Evolutionary conservation across 306 rosid genomes (phyloP).

Genomic region (Prunus persica): Prunus_persica_NCBIv2 NC_034011.1:3434501-3435000

Average conservation of each 20-base stretch:
- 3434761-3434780: background rate
- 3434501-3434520: too few relatives aligned
- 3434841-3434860: background rate
- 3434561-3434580: too few relatives aligned
- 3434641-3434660: too few relatives aligned
- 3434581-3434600: too few relatives aligned
- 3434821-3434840: constrained; percentile 6
- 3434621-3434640: too few relatives aligned
- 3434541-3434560: too few relatives aligned
- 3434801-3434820: background rate
- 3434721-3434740: background rate
- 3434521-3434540: too few relatives aligned
- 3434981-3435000: constrained; percentile 10
- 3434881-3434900: background rate
- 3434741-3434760: too few relatives aligned
- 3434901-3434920: constrained; percentile 9
- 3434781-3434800: background rate
- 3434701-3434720: background rate
- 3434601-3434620: too few relatives aligned
- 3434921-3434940: constrained; percentile 15
- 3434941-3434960: constrained; percentile 8
- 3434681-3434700: background rate
- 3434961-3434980: constrained; percentile 2
- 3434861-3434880: background rate
- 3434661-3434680: background rate